Conservation (phyloP, 306 rosid species). For the Dryas drummondii region DNA sequence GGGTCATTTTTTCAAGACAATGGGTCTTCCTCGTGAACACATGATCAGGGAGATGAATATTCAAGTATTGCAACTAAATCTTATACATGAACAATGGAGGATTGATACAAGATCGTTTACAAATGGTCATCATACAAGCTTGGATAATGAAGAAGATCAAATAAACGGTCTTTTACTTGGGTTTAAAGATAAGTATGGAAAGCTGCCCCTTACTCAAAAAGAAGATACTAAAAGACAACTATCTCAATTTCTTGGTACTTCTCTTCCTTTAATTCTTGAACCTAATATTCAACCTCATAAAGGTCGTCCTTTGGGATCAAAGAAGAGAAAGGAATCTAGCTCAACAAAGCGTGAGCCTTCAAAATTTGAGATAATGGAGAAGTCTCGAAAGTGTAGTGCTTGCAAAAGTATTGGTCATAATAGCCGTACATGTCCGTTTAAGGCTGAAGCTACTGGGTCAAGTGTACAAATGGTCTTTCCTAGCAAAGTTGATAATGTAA, state of each 20-base stretch:
- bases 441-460: too few species aligned
- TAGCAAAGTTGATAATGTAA: too few species aligned
- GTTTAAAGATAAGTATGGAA: background rate
- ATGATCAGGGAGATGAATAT: too few species aligned
- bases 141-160: background rate
- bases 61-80: too few species aligned
- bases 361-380: background rate
- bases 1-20: background rate
- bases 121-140: too few species aligned
- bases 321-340: background rate
- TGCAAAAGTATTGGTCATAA: too few species aligned
- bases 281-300: background rate
- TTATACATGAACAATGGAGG: too few species aligned
- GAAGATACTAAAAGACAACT: background rate
- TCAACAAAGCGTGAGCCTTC: background rate
- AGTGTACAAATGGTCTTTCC: too few species aligned
- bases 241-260: background rate
- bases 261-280: background rate
- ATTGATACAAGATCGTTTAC: too few species aligned
- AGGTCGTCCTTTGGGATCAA: background rate
- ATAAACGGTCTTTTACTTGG: too few species aligned
- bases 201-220: background rate
- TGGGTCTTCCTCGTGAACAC: background rate
- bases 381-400: background rate
- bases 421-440: too few species aligned